phyloP scores from a whole-genome alignment of 345 rosid species.

The Syzygium grande region DNA sequence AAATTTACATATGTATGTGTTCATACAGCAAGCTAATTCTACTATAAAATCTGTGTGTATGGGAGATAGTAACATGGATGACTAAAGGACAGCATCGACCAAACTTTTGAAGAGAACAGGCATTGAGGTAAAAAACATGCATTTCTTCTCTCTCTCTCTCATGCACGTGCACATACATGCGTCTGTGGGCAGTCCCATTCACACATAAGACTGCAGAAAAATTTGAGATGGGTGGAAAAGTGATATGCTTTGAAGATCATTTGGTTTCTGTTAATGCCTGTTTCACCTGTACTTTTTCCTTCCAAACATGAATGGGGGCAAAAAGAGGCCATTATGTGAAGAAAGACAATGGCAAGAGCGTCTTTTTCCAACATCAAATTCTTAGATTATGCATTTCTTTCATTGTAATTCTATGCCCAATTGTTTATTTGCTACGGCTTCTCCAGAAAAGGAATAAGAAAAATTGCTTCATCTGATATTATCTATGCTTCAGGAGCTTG shows the following conservation, averaged over 20 bases:
- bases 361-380: neutral
- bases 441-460: neutral
- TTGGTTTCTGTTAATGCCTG: neutral
- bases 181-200: neutral
- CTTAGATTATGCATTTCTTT: neutral
- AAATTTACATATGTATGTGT: neutral
- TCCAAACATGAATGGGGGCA: neutral
- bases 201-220: neutral
- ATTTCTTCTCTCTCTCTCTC: neutral
- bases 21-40: neutral
- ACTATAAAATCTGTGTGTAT: neutral
- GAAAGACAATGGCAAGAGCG: neutral
- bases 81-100: neutral
- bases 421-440: neutral
- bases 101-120: neutral
- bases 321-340: neutral
- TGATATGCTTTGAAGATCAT: neutral
- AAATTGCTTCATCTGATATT: neutral
- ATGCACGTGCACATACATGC: neutral
- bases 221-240: neutral
- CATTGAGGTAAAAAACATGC: neutral
- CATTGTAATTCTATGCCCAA: neutral
- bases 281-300: neutral
- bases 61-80: neutral
- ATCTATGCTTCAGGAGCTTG: slow-evolving; percentile 50